Conservation (phyloP, 2,329 filamentous ascomycete genomes). For the Nothopassalora personata region DNA sequence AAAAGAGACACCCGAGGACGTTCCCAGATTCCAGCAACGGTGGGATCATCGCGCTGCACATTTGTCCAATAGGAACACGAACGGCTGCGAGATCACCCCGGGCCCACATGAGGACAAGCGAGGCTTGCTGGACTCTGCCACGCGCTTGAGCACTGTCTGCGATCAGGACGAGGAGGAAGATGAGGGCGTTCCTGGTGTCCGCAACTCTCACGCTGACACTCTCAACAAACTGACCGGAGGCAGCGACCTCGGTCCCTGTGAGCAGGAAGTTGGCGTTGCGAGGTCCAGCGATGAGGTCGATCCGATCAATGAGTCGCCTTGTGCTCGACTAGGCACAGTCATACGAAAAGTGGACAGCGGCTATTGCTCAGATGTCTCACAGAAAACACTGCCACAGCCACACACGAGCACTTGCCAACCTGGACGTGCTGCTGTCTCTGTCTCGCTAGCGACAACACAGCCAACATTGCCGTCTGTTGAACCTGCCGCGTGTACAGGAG, state of each 20-base stretch:
- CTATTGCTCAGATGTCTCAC: conserved; percentile 32
- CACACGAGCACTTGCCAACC: not conserved
- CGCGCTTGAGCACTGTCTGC: conserved; percentile 26
- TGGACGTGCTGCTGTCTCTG: not conserved
- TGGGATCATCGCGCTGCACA: conserved; percentile 22
- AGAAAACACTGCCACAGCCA: conserved; percentile 17
- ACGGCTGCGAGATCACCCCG: conserved; percentile 20
- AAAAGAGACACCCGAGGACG: conserved; percentile 1
- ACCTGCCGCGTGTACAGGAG: not conserved
- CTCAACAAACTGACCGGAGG: conserved; percentile 23
- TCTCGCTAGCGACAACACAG: not conserved
- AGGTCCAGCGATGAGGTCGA: conserved; percentile 5
- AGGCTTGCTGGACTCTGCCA: conserved; percentile 18
- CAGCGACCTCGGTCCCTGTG: not conserved
- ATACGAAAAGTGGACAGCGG: conserved; percentile 30
- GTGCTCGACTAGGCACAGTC: not conserved
- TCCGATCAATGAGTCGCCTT: not conserved
- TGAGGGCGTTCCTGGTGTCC: conserved; percentile 1
- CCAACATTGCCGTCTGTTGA: not conserved
- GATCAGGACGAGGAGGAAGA: conserved; percentile 18
- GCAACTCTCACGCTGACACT: conserved; percentile 22
- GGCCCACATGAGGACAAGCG: conserved; percentile 20
- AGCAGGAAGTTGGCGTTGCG: not conserved
- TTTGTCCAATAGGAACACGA: conserved; percentile 23
- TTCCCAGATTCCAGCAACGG: conserved; percentile 20